Evolutionary conservation across 2,329 filamentous ascomycete species (phyloP), one percentile per base, ranked within the genome.

Genomic region (Aspergillus sp.): DNA sequence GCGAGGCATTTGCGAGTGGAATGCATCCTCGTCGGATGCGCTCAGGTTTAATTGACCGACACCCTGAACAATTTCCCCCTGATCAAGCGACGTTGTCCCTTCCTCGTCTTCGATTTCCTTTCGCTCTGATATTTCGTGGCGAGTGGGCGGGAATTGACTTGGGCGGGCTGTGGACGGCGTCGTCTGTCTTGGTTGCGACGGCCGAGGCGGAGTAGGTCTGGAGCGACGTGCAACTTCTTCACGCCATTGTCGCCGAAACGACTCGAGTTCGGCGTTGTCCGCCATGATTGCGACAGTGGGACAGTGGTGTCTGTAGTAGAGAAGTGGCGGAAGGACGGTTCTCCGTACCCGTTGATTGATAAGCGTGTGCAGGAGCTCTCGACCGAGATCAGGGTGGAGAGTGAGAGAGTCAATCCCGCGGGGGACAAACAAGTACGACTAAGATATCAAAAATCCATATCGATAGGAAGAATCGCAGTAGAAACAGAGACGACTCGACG

Each of bases 181-280:
- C 20, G 67, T 47, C 6, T 67, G 26, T 53, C 57, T 57, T 4
- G 62, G 45, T 18, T 66, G 58, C 6, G 62, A 53, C 31, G 65
- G 59, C 29, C 55, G 54, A 62, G 46, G 63, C 53, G 50, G 54
- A 32, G 20, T 59, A 14, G 54, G 62, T 32, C 66, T 72, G 42
- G 77, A 80, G 71, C 81, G 80, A 50, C 81, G 81, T 16, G 80
- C 78, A 6, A 96, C 90, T 73, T 97, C 93, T 67, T 91, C 89
- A 60, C 87, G 86, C 93, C 93, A 97, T 81, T 92, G 84, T 70
- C 86, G 85, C 65, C 94, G 88, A 78, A 97, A 97, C 50, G 85
- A 88, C 75, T 96, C 91, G 61, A 97, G 85, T 75, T 96, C 92
- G 54, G 88, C 83, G 72, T 86, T 83, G 65, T 79, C 75, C 39